Evolutionary conservation across 2,329 filamentous ascomycete species (phyloP), one percentile per base, ranked within the genome.

Genomic region (Colletotrichum kahawae): DNA sequence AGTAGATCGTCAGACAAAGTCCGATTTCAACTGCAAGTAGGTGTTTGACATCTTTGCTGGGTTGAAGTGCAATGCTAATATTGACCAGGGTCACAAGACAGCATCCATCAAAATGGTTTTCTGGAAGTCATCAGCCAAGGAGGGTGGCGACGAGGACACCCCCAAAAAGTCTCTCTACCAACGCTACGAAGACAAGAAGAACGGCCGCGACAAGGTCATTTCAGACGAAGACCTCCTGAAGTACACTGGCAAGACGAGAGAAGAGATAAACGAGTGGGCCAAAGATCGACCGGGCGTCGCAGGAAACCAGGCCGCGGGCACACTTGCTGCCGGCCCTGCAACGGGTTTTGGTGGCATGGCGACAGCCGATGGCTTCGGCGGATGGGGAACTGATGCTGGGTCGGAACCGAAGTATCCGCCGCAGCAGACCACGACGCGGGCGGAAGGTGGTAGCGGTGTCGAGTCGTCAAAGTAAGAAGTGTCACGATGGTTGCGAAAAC

Each of bases 181-280:
- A 38, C 80, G 82, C 70, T 81, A 78, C 72, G 80, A 82, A 66
- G 80, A 81, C 60, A 79, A 80, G 56, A 85, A 84, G 77, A 79
- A 78, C 48, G 78, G 80, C 60, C 74, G 77, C 34, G 33, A 73
- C 56, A 74, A 51, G n/a, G 57, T 79, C 27, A 81, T 84, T 60
- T 83, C 81, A 76, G 84, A 87, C 72, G 84, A 84, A 13, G 85
- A 86, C 75, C 77, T 87, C 33, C 65, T 80, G 33, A 85, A 85
- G 75, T 85, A 86, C 81, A 86, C 85, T 38, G 85, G 85, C 78
- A 86, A 82, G 78, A 78, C 78, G 29, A 78, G 77, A 16, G 78
- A 64, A 1, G 76, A 82, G 77, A 79, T 87, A 67, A 79, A 80
- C 27, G 38, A 78, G 4, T 86, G 85, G 85, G 82, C 83, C n/a